Percentiles rank a stretch among this genome's conserved stretches.
Evolutionary conservation across 768 basidiomycete species (phyloP).

Genomic region (Pulveroboletus sp.): DNA sequence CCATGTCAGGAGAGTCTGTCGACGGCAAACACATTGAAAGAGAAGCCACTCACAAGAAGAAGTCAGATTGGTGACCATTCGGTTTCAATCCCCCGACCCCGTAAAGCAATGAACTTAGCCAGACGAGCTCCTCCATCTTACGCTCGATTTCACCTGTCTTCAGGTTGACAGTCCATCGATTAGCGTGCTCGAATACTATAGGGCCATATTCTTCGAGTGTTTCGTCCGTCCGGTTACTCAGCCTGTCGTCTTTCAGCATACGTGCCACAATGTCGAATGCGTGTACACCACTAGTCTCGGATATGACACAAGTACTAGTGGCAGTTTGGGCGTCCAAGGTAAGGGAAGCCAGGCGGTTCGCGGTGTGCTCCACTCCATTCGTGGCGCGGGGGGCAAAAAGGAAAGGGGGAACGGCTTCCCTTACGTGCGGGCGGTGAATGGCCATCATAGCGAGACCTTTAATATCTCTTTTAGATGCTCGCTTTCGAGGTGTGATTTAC

Average conservation of each 20-base stretch:
- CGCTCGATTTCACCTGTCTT: slow-evolving; percentile 37
- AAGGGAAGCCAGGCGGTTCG: slow-evolving; percentile 4
- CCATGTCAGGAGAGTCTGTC: background rate
- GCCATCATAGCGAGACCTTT: slow-evolving; percentile 25
- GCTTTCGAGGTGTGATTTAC: background rate
- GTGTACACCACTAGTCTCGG: slow-evolving; percentile 14
- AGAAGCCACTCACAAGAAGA: slow-evolving; percentile 44
- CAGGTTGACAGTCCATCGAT: slow-evolving; percentile 42
- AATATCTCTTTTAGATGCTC: background rate
- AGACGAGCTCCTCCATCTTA: slow-evolving; percentile 64
- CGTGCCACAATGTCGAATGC: slow-evolving; percentile 51
- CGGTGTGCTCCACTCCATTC: background rate
- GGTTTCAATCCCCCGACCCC: slow-evolving; percentile 53
- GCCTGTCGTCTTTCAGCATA: slow-evolving; percentile 44
- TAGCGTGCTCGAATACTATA: slow-evolving; percentile 20
- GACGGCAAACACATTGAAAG: background rate
- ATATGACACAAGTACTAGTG: background rate
- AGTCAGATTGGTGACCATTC: slow-evolving; percentile 40
- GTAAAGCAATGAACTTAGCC: slow-evolving; percentile 53
- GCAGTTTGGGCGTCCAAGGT: background rate
- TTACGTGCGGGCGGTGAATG: slow-evolving; percentile 30
- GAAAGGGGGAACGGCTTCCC: slow-evolving; percentile 28
- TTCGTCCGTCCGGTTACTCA: slow-evolving; percentile 8
- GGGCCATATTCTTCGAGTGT: background rate
- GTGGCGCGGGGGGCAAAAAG: slow-evolving; percentile 5